Evolutionary conservation across 306 rosid species (phyloP).

Genomic region (Vicia sativa): DNA sequence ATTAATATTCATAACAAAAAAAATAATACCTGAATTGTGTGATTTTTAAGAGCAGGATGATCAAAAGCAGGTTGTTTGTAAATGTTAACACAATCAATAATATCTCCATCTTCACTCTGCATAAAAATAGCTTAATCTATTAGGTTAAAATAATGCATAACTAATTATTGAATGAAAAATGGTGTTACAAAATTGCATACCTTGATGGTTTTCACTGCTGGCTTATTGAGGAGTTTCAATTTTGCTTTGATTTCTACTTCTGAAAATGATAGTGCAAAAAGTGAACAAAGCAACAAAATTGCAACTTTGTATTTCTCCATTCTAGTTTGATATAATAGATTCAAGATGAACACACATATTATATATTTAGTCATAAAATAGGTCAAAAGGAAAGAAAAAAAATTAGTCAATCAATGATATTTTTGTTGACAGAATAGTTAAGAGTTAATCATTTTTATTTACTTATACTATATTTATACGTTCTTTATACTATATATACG

Average conservation of each 20-base stretch:
- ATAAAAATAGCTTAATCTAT: background rate
- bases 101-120: constrained; percentile 65
- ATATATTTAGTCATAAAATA: too few species aligned
- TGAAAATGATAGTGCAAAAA: constrained; percentile 25
- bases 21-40: constrained; percentile 26
- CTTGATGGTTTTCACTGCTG: constrained; percentile 53
- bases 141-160: too few species aligned
- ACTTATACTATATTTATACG: too few species aligned
- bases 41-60: constrained; percentile 54
- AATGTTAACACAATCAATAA: constrained; percentile 54
- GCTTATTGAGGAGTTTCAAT: constrained; percentile 61
- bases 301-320: constrained; percentile 31
- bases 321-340: background rate
- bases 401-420: background rate
- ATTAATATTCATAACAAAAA: background rate
- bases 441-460: too few species aligned
- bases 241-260: constrained; percentile 40
- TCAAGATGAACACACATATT: background rate
- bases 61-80: constrained; percentile 60
- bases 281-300: constrained; percentile 31
- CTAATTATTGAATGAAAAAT: background rate
- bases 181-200: constrained; percentile 22
- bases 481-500: too few species aligned
- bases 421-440: background rate
- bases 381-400: too few species aligned